Percentiles rank a stretch among this genome's conserved stretches.
Evolutionary conservation across 352 stramenopile genomes (phyloP).

Genomic region (Phytopythium litorale): DNA sequence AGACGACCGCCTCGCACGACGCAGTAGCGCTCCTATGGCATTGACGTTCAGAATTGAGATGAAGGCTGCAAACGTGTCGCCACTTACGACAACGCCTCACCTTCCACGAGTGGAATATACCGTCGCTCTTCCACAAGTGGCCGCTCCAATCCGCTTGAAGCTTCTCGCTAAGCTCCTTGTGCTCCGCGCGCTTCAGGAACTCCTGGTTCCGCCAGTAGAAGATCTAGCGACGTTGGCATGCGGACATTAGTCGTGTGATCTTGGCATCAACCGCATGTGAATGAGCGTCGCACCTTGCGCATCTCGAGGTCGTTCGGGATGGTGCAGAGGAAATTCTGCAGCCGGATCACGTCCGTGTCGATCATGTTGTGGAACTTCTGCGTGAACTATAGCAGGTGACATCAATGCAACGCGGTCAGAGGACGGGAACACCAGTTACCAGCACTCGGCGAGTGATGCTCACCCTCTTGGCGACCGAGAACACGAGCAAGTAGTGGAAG

Average conservation of each 20-base stretch:
- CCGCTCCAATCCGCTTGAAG: constrained; percentile 30
- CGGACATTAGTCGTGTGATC: neutral
- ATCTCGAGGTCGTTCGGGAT: constrained; percentile 33
- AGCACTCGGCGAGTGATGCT: neutral
- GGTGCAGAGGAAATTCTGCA: constrained; percentile 29
- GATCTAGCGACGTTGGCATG: constrained; percentile 15
- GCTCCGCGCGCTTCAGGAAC: constrained; percentile 25
- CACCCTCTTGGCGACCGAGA: constrained; percentile 21
- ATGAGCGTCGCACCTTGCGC: constrained; percentile 12
- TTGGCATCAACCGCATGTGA: neutral
- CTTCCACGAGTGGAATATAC: constrained; percentile 22
- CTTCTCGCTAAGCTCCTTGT: constrained; percentile 27
- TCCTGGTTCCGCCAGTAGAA: constrained; percentile 28
- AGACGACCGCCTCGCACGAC: constrained; percentile 25
- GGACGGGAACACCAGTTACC: neutral
- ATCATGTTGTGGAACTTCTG: constrained; percentile 26
- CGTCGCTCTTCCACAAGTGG: constrained; percentile 20
- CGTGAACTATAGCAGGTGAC: constrained; percentile 21
- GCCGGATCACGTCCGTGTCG: constrained; percentile 20
- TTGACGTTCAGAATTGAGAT: neutral
- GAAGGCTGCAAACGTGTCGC: neutral
- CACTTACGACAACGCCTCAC: constrained; percentile 5
- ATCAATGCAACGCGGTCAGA: neutral
- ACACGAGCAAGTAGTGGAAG: constrained; percentile 23
- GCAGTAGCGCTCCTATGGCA: constrained; percentile 25